Conservation (phyloP, 169 alveolate species). For the Plasmodium malariae region DNA sequence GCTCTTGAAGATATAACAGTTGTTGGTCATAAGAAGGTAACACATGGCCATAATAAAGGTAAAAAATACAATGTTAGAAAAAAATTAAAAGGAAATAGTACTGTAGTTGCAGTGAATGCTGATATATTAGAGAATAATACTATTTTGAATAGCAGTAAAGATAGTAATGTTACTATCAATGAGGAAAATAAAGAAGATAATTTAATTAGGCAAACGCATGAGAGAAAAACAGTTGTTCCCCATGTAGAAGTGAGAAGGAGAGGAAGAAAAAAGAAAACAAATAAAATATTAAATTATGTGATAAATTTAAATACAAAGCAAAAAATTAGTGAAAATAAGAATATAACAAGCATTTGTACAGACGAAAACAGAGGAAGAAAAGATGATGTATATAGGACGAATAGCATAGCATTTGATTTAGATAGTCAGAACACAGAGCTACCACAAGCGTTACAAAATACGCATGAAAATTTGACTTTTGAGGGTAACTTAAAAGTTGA, state of each 20-base stretch:
- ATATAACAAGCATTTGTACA: background rate
- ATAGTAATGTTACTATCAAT: background rate
- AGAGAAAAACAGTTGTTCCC: too few relatives aligned
- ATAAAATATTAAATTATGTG: background rate
- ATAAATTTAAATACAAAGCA: background rate
- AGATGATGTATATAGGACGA: background rate
- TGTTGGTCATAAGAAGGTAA: too few relatives aligned
- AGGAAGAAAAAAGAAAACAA: slow-evolving; percentile 39
- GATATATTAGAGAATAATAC: background rate
- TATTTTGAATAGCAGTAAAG: background rate
- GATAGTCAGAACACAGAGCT: background rate
- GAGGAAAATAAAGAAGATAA: background rate
- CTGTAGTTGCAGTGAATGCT: background rate
- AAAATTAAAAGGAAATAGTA: too few relatives aligned
- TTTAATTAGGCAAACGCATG: background rate
- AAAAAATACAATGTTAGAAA: background rate
- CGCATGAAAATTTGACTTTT: too few relatives aligned
- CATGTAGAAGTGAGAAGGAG: slow-evolving; percentile 12
- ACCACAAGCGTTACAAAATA: background rate
- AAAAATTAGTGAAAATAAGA: background rate
- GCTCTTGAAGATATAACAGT: background rate
- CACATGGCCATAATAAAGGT: background rate
- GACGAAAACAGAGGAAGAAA: background rate
- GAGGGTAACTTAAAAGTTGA: too few relatives aligned
- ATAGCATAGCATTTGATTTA: background rate